A percentile compares a stretch with the other conserved stretches of the same genome.
These are phyloP conservation scores for Mucor piriformis DNA, from an alignment of 371 early-diverging fungal species.

Conservation along the genomic window DNA sequence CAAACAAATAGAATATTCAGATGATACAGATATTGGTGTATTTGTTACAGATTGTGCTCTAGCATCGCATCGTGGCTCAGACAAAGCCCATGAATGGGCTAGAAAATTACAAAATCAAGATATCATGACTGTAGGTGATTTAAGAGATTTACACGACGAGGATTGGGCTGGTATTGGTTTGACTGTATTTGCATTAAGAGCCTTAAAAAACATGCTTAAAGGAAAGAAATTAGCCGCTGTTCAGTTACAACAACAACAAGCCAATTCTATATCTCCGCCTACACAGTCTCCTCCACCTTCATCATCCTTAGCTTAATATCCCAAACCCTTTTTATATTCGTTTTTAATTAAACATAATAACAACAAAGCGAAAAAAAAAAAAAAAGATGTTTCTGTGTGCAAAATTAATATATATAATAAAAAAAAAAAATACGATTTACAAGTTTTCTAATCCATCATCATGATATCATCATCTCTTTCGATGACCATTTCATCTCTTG, in stretches of 20 bases:
- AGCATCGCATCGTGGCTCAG: constrained; percentile 67
- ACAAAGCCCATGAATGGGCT: constrained; percentile 83
- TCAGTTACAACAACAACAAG: constrained; percentile 7
- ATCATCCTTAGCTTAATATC: background rate
- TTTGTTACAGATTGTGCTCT: constrained; percentile 72
- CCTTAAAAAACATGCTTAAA: constrained; percentile 79
- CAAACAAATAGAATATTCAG: constrained; percentile 54
- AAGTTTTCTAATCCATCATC: constrained; percentile 31
- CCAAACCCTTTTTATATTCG: background rate
- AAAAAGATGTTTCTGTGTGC: background rate
- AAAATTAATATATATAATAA: background rate
- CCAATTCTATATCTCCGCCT: background rate
- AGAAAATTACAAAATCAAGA: constrained; percentile 74
- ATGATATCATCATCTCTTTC: constrained; percentile 34
- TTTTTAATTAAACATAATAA: background rate
- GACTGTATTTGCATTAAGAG: constrained; percentile 88
- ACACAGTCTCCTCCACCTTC: constrained; percentile 4
- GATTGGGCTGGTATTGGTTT: constrained; percentile 81
- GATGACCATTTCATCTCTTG: constrained; percentile 63
- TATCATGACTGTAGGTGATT: constrained; percentile 83
- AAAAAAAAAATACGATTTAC: background rate
- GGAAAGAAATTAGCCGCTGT: constrained; percentile 50
- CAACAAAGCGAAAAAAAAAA: background rate
- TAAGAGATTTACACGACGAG: constrained; percentile 76
- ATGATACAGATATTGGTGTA: constrained; percentile 69